These are phyloP conservation scores for Vitis hybrid DNA, from an alignment of 177 flowering plant genomes.

Conservation along the genomic window DNA sequence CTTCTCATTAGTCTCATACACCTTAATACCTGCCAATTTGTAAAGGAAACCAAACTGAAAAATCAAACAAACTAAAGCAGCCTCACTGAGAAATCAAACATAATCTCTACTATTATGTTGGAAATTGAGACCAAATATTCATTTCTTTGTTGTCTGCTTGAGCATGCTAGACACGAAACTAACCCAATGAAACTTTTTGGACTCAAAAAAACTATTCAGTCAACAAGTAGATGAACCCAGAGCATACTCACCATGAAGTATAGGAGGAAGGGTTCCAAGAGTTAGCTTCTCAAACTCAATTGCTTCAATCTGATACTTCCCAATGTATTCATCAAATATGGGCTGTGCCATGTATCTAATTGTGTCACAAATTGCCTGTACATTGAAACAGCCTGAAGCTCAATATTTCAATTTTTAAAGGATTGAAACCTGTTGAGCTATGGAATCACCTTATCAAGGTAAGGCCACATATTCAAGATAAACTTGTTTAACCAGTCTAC, in stretches of 20 bases:
- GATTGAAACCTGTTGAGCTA: not conserved
- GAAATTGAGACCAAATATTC: no score
- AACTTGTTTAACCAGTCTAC: conserved; percentile 86
- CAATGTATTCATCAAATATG: conserved; percentile 65
- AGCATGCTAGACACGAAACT: no score
- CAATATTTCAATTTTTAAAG: not conserved
- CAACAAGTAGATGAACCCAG: not conserved
- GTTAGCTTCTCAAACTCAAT: conserved; percentile 63
- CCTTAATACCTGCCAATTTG: conserved; percentile 58
- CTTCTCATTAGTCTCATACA: conserved; percentile 73
- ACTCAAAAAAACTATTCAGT: not conserved
- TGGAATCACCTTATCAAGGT: conserved; percentile 66
- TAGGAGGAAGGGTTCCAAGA: conserved; percentile 81
- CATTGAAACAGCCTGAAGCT: conserved; percentile 4
- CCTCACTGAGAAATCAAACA: not conserved
- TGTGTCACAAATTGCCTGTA: conserved; percentile 61
- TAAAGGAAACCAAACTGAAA: not conserved
- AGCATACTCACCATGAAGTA: conserved; percentile 51
- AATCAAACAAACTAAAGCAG: not conserved
- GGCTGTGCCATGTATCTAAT: conserved; percentile 53
- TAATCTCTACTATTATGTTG: no score
- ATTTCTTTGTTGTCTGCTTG: no score
- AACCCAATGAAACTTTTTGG: no score
- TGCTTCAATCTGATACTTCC: conserved; percentile 54
- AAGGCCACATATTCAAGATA: conserved; percentile 74